These are phyloP conservation scores for Hypoxylon sp. DNA, from an alignment of 2,329 filamentous ascomycete genomes.

Conservation along the genomic window DNA sequence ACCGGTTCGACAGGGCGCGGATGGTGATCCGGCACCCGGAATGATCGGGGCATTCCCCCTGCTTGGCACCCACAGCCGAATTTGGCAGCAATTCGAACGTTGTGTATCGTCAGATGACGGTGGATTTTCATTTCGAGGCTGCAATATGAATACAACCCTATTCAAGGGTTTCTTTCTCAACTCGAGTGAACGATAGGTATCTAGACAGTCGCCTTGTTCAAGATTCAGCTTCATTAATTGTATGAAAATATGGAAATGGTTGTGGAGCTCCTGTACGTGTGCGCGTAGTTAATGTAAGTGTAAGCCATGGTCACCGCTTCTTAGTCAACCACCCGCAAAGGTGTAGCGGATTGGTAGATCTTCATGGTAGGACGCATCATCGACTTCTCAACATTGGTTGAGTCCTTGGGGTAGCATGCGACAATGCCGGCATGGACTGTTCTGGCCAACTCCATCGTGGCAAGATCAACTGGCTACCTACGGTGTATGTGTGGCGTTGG, in stretches of 20 bases:
- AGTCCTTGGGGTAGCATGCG: slow-evolving; percentile 1
- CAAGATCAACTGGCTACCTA: neutral
- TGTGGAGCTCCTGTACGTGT: neutral
- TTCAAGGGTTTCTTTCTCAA: neutral
- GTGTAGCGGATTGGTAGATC: neutral
- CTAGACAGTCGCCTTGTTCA: neutral
- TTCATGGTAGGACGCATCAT: slow-evolving; percentile 4
- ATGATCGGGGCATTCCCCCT: slow-evolving; percentile 30
- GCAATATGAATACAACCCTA: slow-evolving; percentile 6
- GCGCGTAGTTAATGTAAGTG: neutral
- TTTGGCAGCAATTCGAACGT: neutral
- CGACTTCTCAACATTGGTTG: slow-evolving; percentile 1
- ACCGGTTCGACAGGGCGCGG: slow-evolving; percentile 36
- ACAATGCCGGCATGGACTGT: slow-evolving; percentile 2
- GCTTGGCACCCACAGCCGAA: slow-evolving; percentile 20
- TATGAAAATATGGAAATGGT: neutral
- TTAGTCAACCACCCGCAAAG: neutral
- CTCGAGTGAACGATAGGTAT: slow-evolving; percentile 1
- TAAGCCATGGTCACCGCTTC: slow-evolving; percentile 5
- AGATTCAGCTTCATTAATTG: slow-evolving; percentile 8
- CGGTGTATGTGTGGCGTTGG: no score
- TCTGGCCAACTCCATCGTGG: neutral
- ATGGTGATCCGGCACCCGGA: slow-evolving; percentile 37
- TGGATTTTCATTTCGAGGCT: slow-evolving; percentile 16
- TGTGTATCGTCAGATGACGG: slow-evolving; percentile 32